Percentiles rank a stretch among this genome's conserved stretches.
phyloP scores from a whole-genome alignment of 2,329 filamentous ascomycete genomes.

The Xylaria digitata region DNA sequence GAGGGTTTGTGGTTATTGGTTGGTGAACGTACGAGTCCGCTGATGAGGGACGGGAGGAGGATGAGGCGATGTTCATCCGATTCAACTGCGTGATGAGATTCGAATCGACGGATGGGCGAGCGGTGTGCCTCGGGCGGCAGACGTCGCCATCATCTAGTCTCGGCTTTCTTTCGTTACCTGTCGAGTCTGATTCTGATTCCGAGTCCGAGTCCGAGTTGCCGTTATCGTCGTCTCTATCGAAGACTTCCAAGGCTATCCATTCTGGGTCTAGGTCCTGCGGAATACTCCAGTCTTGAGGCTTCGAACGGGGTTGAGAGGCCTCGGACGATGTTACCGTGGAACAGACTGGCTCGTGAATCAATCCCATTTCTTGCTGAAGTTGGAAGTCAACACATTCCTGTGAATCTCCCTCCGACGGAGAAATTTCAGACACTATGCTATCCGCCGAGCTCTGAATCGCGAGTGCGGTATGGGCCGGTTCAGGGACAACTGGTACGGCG shows the following conservation, averaged over 20 bases:
- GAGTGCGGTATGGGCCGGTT: constrained; percentile 55
- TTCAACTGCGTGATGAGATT: constrained; percentile 50
- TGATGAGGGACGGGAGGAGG: constrained; percentile 43
- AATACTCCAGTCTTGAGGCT: constrained; percentile 63
- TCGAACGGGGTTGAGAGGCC: constrained; percentile 11
- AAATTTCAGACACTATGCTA: constrained; percentile 40
- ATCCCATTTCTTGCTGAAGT: constrained; percentile 53
- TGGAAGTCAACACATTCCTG: constrained; percentile 62
- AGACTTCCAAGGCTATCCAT: constrained; percentile 92
- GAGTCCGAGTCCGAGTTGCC: constrained; percentile 48
- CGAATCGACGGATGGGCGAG: constrained; percentile 43
- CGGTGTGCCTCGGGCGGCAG: constrained; percentile 33
- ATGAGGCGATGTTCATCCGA: constrained; percentile 58
- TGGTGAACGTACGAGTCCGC: constrained; percentile 32
- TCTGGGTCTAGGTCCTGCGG: constrained; percentile 84
- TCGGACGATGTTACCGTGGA: constrained; percentile 17
- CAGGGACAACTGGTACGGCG: constrained; percentile 59
- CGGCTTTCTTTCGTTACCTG: constrained; percentile 35
- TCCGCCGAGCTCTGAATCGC: constrained; percentile 36
- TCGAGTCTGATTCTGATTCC: constrained; percentile 40
- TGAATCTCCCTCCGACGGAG: constrained; percentile 48
- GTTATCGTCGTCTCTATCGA: constrained; percentile 67
- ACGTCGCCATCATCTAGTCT: constrained; percentile 28
- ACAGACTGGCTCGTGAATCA: constrained; percentile 12
- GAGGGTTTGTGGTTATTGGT: constrained; percentile 7